Evolutionary conservation across 768 basidiomycete species (phyloP), one percentile per base, ranked within the genome.

Genomic region (Leccinum ochraceum): DNA sequence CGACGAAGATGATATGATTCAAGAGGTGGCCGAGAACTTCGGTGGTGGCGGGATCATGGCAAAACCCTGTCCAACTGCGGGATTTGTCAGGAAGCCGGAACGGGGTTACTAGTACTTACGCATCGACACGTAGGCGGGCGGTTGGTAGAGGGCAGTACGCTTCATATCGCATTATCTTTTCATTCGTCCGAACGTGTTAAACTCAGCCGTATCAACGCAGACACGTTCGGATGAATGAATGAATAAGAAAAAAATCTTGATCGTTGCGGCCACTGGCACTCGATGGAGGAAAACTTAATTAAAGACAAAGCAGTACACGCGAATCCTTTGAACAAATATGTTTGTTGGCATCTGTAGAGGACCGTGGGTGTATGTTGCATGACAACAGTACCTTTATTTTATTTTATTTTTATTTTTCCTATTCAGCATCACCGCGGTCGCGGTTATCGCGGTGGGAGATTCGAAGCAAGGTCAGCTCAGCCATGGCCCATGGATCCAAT

Each of bases 331-430:
- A 26, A 24, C 6, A 14, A 8, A 16, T 39, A 30, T 39, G n/a
- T 56, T 48, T 56, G 42, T 66, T 61, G 59, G 59, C 66, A 61
- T 32, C 63, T 56, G 32, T 39, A 34, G 46, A 44, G 52, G 26
- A 36, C n/a, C 28, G 22, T 26, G 46, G 24, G 44, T 56, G 30
- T 26, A 30, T 30, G 53, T 53, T 24, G 53, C 66, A 58, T 68
- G 57, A 58, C 66, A 39, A 67, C 58, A 24, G 67, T 62, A 22
- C 53, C 62, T 62, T 32, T 32, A 5, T 44, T 44, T 44, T 44
- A 0, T 44, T 39, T 39, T 39, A 39, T 17, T 39, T 39, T n/a
- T n/a, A 44, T 44, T 51, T 54, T 58, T 7, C 11, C 42, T 50
- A 59, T 58, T 5, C 11, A 50, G 44, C 46, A 39, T 48, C 54